Conservation (phyloP, 257 asterid species). For the Ilex aquifolium region DNA sequence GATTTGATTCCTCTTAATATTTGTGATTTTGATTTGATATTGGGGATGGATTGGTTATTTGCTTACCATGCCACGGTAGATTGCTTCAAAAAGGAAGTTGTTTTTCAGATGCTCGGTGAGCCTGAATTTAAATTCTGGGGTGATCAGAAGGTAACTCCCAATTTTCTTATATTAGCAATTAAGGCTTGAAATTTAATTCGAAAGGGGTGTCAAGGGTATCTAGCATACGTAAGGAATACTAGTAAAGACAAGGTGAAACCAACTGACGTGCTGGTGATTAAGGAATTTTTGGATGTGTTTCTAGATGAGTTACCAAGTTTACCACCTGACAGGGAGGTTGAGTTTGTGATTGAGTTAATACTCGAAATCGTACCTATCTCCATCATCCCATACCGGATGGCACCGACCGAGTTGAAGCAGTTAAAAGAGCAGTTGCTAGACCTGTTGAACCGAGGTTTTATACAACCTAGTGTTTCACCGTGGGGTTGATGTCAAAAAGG, state of each 20-base stretch:
- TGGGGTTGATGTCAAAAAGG: no score
- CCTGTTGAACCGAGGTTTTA: neutral
- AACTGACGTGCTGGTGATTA: neutral
- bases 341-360: no score
- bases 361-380: no score
- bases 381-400: neutral
- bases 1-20: no score
- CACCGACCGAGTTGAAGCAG: neutral
- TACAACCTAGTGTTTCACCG: neutral
- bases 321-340: neutral
- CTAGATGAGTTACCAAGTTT: neutral
- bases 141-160: no score
- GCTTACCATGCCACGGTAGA: neutral
- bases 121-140: neutral
- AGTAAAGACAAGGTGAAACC: no score
- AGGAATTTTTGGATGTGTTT: neutral
- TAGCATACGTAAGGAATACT: neutral
- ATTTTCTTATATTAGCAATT: no score
- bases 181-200: neutral
- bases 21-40: neutral
- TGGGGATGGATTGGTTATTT: neutral
- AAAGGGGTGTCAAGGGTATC: neutral
- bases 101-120: no score
- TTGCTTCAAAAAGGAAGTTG: neutral
- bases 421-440: neutral